Evolutionary conservation across 2,329 filamentous ascomycete species (phyloP), one percentile per base, ranked within the genome.

Genomic region (Aureobasidium sp.): DNA sequence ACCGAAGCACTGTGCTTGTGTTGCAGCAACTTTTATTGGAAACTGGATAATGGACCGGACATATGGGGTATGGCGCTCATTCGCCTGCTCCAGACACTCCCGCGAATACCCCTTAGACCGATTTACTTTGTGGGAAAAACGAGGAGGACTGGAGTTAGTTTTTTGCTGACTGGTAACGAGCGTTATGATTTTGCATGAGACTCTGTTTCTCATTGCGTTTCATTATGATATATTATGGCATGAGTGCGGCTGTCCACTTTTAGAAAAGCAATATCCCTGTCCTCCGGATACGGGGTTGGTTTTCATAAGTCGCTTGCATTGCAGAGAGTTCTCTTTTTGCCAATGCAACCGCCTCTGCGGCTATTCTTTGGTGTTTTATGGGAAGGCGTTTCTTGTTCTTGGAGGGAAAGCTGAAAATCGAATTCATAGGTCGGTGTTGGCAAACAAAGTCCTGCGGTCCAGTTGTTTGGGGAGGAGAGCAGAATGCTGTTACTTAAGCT

Each of bases 201-300:
- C 32, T 34, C 10, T 34, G 9, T 34, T 8, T 34, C 32, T 34
- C 32, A 34, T 34, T 34, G 32, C 32, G 9, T 10, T 34, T 34
- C 32, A 34, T 34, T 34, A 9, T 34, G 67, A 63, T 70, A 69
- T 69, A 55, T 69, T 69, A 70, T 67, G 63, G 44, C 53, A 41
- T 66, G 64, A 50, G 64, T 66, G 64, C 64, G 63, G 57, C 50
- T 64, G 61, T 61, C 17, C 44, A 17, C 36, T 37, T 52, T 39
- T 17, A 52, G 43, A 55, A 66, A 63, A 57, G 56, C 46, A 60
- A 26, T 51, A 67, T 73, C 71, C 71, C 67, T 72, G 66, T 73
- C 71, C 67, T 64, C 57, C 66, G 67, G 70, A 71, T 67, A 64
- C 48, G 65, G 71, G 71, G 71, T 72, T 70, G 70, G 66, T 70